Base-by-base conservation (phyloP, 163 green algal species). In the Chlorella variabilis region DNA sequence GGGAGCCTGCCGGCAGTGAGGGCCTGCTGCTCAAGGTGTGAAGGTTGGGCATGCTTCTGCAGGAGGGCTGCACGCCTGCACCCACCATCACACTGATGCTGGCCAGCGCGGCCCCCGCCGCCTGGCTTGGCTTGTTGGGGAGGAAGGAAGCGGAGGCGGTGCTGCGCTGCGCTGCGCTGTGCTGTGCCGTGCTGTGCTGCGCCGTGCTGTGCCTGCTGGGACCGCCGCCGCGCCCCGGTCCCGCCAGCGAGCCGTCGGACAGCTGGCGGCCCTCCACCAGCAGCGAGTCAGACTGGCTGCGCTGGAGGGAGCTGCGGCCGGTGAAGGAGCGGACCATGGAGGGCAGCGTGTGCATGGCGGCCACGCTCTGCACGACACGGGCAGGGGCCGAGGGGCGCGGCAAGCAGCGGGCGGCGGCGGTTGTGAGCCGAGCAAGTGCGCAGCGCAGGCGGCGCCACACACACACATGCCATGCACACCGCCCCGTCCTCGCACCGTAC, bases 291-390 rank as follows among this genome's bases (percentile, higher is more conserved):
- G 39, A 70, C 15, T 45, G 38, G 29, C 73, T 70, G 34, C 36
- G 71, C 36, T 78, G 33, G 68, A 33, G 48, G 33, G 31, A 18
- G 29, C 54, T 27, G 56, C 73, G 11, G 56, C n/a, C n/a, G n/a
- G 27, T 80, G 56, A 80, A 62, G 56, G 73, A 80, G 18, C 59
- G 70, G 20, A 61, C 51, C 71, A 68, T 38, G 51, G 48, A 31
- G 11, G 71, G 71, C 34, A 78, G 71, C 18, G 51, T 29, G 71
- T 78, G 71, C 71, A 78, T 63, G 17, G 71, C 71, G 3, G 71
- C 71, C 51, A 67, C 62, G 71, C 71, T 68, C 71, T 78, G 71
- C 33, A 67, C 18, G 41, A 17, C 15, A 39, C 6, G 29, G 45
- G 20, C 31, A 77, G 48, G 31, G 21, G 49, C 8, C 7, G 45